Evolutionary conservation across 192 early-diverging fungal species (phyloP).

Genomic region (Podila horticola): DNA sequence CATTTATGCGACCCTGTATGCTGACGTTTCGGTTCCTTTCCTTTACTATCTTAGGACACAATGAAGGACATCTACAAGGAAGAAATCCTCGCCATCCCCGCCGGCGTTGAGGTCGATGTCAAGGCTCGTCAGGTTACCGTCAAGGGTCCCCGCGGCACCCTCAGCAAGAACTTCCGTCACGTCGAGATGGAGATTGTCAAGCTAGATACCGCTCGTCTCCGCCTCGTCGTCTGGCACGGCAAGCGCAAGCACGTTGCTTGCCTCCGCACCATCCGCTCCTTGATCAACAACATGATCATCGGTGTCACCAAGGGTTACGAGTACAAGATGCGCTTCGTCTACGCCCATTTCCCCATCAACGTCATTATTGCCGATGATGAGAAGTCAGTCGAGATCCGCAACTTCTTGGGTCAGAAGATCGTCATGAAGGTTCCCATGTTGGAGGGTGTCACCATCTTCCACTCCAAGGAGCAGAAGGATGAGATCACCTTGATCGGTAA

Average conservation of each 20-base stretch:
- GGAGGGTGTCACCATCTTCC: constrained; percentile 82
- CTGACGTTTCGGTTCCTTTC: neutral
- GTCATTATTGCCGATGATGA: constrained; percentile 83
- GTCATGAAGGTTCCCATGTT: constrained; percentile 88
- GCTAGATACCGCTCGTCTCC: constrained; percentile 74
- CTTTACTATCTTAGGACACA: constrained; percentile 18
- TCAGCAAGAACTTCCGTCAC: constrained; percentile 93
- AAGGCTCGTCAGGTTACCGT: constrained; percentile 92
- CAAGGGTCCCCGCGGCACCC: constrained; percentile 90
- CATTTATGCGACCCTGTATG: no score
- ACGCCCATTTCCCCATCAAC: constrained; percentile 99
- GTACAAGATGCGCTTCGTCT: constrained; percentile 99
- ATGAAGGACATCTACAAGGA: constrained; percentile 96
- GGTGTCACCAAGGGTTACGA: constrained; percentile 99
- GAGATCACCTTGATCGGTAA: constrained; percentile 94
- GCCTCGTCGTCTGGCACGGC: constrained; percentile 94
- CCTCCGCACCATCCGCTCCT: constrained; percentile 96
- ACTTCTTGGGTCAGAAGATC: constrained; percentile 98
- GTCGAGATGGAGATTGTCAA: constrained; percentile 91
- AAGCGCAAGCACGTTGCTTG: constrained; percentile 97
- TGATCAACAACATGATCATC: constrained; percentile 97
- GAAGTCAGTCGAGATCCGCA: constrained; percentile 93
- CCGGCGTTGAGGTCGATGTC: constrained; percentile 83
- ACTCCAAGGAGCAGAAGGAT: constrained; percentile 91
- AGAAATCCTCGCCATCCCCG: constrained; percentile 90